Evolutionary conservation across 2,329 filamentous ascomycete species (phyloP), one percentile per base, ranked within the genome.

Genomic region (Drechmeria coniospora): DNA sequence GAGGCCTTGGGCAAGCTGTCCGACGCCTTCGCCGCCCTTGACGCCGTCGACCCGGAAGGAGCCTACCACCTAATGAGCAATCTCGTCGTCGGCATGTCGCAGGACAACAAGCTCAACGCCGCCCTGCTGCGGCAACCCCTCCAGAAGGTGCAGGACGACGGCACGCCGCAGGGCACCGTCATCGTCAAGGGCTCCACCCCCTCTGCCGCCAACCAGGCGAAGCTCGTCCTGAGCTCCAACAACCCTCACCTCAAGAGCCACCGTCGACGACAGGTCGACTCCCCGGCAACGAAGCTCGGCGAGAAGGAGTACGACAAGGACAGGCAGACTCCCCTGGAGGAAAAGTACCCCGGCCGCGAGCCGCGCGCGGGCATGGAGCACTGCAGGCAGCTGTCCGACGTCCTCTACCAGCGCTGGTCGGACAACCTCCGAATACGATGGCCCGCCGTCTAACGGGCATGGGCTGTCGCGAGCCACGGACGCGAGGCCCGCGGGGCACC

Each of bases 401-500:
- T 92, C 13, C 67, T 98, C 13, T 95, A 94, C 54, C 73, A 76
- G 11, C 71, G 87, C 23, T 98, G 90, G 90, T 74, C 77, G 3
- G 81, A 92, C 32, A 84, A 83, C 2, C 58, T 95, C 42, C 74
- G 75, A 37, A 65, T 70, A 30, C 63, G 79, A 31, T 86, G 79
- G 79, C 64, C 65, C 3, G 57, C 56, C 16, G 43, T 51, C 15
- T 51, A 26, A 45, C n/a, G n/a, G n/a, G n/a, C n/a, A n/a, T n/a
- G n/a, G n/a, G n/a, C n/a, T n/a, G n/a, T n/a, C n/a, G n/a, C n/a
- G n/a, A n/a, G n/a, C n/a, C n/a, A n/a, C n/a, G n/a, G n/a, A n/a
- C n/a, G n/a, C n/a, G n/a, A n/a, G n/a, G n/a, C n/a, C n/a, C n/a
- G n/a, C n/a, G n/a, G n/a, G n/a, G n/a, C n/a, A n/a, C n/a, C n/a